Base-by-base conservation (phyloP, 2,329 filamentous ascomycete species). In the Neofusicoccum cordaticola region DNA sequence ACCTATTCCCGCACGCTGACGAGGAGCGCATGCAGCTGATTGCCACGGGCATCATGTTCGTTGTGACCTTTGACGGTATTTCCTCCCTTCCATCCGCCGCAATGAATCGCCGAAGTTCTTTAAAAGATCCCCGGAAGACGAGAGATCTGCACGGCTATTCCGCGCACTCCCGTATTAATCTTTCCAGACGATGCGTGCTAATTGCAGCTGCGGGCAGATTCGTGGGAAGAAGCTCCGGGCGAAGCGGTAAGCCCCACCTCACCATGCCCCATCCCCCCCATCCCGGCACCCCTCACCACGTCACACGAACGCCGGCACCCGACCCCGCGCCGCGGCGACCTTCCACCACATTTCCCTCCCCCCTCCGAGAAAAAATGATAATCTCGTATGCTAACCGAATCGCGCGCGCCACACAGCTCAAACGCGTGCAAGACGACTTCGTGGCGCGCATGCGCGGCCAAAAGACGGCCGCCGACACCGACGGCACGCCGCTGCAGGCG, bases 401-500 rank as follows among this genome's bases (percentile, higher is more conserved):
- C 22, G 2, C 8, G 13, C 47, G 27, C 27, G 27, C 27, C 27
- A 31, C 47, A 17, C 50, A 57, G 52, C 52, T 57, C 52, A 41
- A 57, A 44, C 37, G 35, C 52, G 52, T 57, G 19, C 52, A 57
- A 57, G 35, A 41, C 37, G 52, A 57, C 52, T 57, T 57, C 52
- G 37, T 57, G 37, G 52, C 52, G 4, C 52, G 52, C 17, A 17
- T 57, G 17, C 37, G 52, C 52, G 52, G 51, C 51, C 48, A 52
- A 12, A 52, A 52, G 5, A 41, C 35, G 6, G 7, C 13, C 3
- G 35, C 35, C 35, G n/a, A 37, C 17, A 42, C 35, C 34, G 13
- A 11, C 12, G 17, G 35, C 52, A 56, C 52, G 35, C 52, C 52
- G 1, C 17, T 57, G 7, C 52, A 57, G 12, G 13, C 52, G 17